Conservation (phyloP, 2,329 filamentous ascomycete genomes). For the Emmonsiellopsis sp. region DNA sequence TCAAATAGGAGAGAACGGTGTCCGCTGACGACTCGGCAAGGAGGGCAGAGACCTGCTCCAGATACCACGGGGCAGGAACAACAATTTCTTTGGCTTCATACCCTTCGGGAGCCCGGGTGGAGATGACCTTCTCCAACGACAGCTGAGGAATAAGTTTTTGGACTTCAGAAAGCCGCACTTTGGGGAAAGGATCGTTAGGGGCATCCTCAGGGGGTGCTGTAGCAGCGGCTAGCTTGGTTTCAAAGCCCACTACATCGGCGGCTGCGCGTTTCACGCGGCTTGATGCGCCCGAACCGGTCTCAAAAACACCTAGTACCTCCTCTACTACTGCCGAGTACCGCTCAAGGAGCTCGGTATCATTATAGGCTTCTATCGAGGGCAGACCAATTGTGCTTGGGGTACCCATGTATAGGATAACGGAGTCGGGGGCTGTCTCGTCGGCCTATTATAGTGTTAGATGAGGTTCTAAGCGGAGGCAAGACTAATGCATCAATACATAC, state of each 20-base stretch:
- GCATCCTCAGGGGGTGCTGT: too few species aligned
- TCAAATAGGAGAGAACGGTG: conserved; percentile 52
- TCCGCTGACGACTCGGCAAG: conserved; percentile 46
- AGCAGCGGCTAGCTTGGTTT: conserved; percentile 51
- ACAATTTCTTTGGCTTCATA: conserved; percentile 48
- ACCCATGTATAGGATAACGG: conserved; percentile 39
- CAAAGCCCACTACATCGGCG: conserved; percentile 43
- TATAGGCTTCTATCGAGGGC: conserved; percentile 54
- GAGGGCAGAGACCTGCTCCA: conserved; percentile 49
- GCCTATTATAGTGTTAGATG: conserved; percentile 21
- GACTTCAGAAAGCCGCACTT: conserved; percentile 45
- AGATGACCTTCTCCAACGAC: conserved; percentile 45
- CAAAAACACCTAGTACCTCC: conserved; percentile 33
- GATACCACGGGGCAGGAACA: conserved; percentile 51
- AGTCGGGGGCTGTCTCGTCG: conserved; percentile 48
- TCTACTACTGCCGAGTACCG: conserved; percentile 43
- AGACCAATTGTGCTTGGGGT: conserved; percentile 46
- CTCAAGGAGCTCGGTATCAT: conserved; percentile 44
- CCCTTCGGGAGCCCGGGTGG: conserved; percentile 42
- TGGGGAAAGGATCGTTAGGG: too few species aligned
- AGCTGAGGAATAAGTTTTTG: conserved; percentile 49
- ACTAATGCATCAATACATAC: neutral
- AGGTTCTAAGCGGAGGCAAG: neutral
- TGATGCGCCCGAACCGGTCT: conserved; percentile 24
- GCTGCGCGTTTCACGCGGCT: too few species aligned